phyloP scores from a whole-genome alignment of 805 yeast species.

The Grigorovia humatica region DNA sequence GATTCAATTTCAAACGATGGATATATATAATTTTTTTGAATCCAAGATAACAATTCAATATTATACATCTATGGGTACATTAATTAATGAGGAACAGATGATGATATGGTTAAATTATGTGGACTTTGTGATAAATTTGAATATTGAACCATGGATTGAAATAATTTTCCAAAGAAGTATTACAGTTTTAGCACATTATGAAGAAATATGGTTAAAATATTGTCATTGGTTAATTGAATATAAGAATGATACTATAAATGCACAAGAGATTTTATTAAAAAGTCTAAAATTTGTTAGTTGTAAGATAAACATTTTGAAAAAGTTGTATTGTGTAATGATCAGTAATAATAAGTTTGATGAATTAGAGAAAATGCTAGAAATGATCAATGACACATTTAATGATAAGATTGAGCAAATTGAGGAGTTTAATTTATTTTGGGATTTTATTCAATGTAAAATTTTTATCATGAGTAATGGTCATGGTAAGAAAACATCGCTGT shows the following conservation, averaged over 20 bases:
- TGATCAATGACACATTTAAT: conserved; percentile 8
- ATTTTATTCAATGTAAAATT: conserved; percentile 19
- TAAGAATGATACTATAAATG: conserved; percentile 14
- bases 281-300: conserved; percentile 16
- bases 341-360: conserved; percentile 14
- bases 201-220: conserved; percentile 24
- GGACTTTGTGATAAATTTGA: conserved; percentile 18
- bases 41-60: conserved; percentile 20
- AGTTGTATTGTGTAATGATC: conserved; percentile 14
- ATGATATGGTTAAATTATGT: conserved; percentile 22
- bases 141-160: conserved; percentile 14
- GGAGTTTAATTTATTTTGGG: conserved; percentile 25
- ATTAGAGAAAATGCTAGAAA: conserved; percentile 9
- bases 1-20: conserved; percentile 23
- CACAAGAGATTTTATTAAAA: conserved; percentile 16
- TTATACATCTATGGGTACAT: conserved; percentile 20
- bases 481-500: neutral
- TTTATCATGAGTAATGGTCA: conserved; percentile 8
- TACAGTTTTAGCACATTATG: conserved; percentile 23
- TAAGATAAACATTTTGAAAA: conserved; percentile 16
- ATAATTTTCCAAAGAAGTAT: conserved; percentile 27
- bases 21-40: conserved; percentile 24
- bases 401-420: conserved; percentile 14
- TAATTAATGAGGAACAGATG: conserved; percentile 17
- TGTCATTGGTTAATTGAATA: conserved; percentile 22